Evolutionary conservation across 768 basidiomycete genomes (phyloP).

Genomic region (Rhodosporidiobolus odoratus): DNA sequence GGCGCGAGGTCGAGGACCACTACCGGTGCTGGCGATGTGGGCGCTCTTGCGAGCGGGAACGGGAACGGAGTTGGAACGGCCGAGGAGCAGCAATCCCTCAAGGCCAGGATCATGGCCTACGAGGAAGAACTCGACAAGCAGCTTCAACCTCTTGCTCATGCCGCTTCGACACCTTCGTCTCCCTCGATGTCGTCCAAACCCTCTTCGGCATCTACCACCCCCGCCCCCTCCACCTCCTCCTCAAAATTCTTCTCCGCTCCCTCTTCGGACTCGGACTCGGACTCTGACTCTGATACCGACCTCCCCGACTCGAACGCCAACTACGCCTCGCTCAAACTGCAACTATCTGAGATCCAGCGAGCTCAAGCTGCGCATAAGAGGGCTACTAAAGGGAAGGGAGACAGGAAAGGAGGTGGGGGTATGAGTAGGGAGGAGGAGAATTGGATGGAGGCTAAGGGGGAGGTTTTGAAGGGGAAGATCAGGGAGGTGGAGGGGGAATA

Average conservation of each 20-base stretch:
- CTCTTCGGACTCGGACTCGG: conserved; percentile 9
- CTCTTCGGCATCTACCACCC: neutral
- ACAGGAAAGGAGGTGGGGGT: conserved; percentile 10
- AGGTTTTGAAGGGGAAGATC: conserved; percentile 28
- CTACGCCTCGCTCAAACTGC: conserved; percentile 62
- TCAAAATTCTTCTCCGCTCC: conserved; percentile 24
- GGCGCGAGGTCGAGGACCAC: too few species aligned
- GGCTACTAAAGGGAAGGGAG: conserved; percentile 27
- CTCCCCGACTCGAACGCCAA: conserved; percentile 55
- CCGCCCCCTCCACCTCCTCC: too few species aligned
- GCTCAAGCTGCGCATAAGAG: conserved; percentile 41
- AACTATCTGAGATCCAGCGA: conserved; percentile 53
- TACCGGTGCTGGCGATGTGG: neutral
- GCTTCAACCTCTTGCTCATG: neutral
- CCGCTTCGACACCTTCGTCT: conserved; percentile 1
- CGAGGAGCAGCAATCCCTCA: conserved; percentile 4
- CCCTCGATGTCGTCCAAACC: conserved; percentile 6
- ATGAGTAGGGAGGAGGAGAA: conserved; percentile 17
- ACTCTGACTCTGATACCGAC: neutral
- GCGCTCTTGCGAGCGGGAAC: neutral
- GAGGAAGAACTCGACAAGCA: conserved; percentile 22
- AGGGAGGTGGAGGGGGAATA: conserved; percentile 56
- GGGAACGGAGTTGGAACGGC: too few species aligned
- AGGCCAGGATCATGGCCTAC: conserved; percentile 32
- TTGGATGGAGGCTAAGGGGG: conserved; percentile 22